These are phyloP conservation scores for Lumnitzera littorea DNA, from an alignment of 345 rosid species.

Conservation along the genomic window DNA sequence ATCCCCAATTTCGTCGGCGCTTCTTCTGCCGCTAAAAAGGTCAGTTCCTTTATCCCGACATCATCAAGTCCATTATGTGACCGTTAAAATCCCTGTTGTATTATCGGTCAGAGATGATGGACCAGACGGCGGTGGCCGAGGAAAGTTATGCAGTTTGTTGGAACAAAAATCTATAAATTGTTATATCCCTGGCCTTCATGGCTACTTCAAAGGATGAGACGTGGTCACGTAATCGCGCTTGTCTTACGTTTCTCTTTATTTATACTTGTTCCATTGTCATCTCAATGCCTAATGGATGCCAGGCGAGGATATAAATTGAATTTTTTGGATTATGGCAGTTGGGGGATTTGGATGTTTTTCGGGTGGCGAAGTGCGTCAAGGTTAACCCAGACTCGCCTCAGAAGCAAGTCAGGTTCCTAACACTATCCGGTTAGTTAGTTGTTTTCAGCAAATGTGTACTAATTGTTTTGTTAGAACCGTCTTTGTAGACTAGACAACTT, in stretches of 20 bases:
- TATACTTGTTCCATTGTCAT: too few relatives aligned
- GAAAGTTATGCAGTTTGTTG: background rate
- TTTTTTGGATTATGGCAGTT: constrained; percentile 28
- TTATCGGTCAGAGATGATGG: too few relatives aligned
- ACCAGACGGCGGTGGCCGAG: background rate
- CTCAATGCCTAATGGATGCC: too few relatives aligned
- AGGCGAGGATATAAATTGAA: background rate
- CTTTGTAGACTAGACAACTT: too few relatives aligned
- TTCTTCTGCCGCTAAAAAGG: constrained; percentile 59
- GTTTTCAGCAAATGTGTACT: background rate
- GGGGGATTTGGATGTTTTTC: constrained; percentile 49
- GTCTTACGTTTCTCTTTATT: too few relatives aligned
- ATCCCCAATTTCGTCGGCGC: constrained; percentile 93
- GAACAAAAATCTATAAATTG: too few relatives aligned
- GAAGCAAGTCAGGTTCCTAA: constrained; percentile 84
- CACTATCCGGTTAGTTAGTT: constrained; percentile 79
- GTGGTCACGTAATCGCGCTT: too few relatives aligned
- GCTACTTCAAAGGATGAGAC: too few relatives aligned
- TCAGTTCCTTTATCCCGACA: background rate
- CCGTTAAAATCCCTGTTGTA: too few relatives aligned
- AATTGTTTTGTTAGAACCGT: background rate
- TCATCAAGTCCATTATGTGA: too few relatives aligned
- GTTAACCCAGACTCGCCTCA: constrained; percentile 94
- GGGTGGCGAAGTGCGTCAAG: constrained; percentile 59
- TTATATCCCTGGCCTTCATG: too few relatives aligned